Conservation (phyloP, 2,329 filamentous ascomycete genomes). For the Westerdykella ornata region DNA sequence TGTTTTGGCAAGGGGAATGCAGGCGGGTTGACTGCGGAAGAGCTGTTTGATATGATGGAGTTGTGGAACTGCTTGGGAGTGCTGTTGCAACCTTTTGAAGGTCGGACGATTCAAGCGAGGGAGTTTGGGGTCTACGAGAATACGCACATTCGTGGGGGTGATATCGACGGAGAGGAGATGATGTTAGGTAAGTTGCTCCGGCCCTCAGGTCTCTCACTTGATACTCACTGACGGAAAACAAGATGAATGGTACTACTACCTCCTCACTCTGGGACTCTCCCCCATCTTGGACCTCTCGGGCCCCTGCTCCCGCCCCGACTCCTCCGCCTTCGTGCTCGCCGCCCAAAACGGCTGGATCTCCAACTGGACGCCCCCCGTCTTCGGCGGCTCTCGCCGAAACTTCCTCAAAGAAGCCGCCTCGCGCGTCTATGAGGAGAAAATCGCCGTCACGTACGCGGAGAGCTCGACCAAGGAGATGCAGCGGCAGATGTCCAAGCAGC, state of each 20-base stretch:
- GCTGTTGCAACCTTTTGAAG: conserved; percentile 51
- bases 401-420: conserved; percentile 58
- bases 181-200: conserved; percentile 45
- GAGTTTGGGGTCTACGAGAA: conserved; percentile 51
- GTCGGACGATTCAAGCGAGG: conserved; percentile 49
- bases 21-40: conserved; percentile 47
- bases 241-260: conserved; percentile 57
- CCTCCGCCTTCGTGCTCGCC: conserved; percentile 48
- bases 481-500: conserved; percentile 38
- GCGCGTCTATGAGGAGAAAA: conserved; percentile 52
- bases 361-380: conserved; percentile 47
- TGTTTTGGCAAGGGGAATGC: conserved; percentile 54
- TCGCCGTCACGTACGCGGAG: conserved; percentile 32
- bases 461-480: conserved; percentile 33
- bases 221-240: conserved; percentile 11
- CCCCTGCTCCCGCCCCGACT: conserved; percentile 31
- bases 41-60: conserved; percentile 59
- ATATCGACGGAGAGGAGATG: conserved; percentile 48
- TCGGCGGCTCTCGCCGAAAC: conserved; percentile 44
- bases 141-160: conserved; percentile 41
- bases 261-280: conserved; percentile 54
- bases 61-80: conserved; percentile 56
- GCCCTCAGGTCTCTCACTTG: neutral
- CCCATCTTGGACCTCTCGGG: conserved; percentile 49
- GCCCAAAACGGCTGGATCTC: conserved; percentile 48